Conservation (phyloP, 495 filamentous ascomycete genomes). For the Hyphodiscus hymeniophilus region DNA sequence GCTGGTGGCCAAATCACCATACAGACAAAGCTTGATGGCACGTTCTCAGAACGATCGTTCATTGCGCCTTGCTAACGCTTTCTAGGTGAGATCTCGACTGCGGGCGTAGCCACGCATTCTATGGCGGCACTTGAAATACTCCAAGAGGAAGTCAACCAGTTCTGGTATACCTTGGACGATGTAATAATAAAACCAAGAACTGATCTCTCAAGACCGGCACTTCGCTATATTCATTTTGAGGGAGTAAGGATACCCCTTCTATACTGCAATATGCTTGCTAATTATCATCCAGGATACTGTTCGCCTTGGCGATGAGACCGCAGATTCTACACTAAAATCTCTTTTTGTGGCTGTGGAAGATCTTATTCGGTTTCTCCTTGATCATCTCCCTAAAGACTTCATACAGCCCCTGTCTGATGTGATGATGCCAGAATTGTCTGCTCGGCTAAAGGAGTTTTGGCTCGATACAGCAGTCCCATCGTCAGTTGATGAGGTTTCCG, state of each 20-base stretch:
- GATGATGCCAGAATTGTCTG: conserved; percentile 58
- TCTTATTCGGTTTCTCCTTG: conserved; percentile 57
- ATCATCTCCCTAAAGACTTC: conserved; percentile 56
- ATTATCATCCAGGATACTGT: conserved; percentile 13
- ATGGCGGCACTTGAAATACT: conserved; percentile 44
- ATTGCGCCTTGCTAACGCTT: conserved; percentile 21
- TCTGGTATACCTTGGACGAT: conserved; percentile 44
- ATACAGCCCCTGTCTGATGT: conserved; percentile 51
- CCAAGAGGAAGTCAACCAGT: conserved; percentile 35
- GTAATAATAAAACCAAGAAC: conserved; percentile 43
- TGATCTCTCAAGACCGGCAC: neutral
- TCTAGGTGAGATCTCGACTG: conserved; percentile 36
- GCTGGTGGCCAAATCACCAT: conserved; percentile 39
- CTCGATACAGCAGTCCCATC: conserved; percentile 68
- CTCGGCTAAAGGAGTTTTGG: conserved; percentile 61
- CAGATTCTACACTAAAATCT: conserved; percentile 26
- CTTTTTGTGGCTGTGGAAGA: conserved; percentile 51
- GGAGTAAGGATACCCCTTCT: conserved; percentile 24
- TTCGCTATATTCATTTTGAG: conserved; percentile 14
- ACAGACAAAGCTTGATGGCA: conserved; percentile 33
- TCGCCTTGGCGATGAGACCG: neutral
- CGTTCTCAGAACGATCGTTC: conserved; percentile 2
- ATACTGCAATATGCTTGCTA: neutral
- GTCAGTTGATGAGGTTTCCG: conserved; percentile 55
- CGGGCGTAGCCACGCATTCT: conserved; percentile 39